A percentile compares a stretch with the other conserved stretches of the same genome.
These are phyloP conservation scores for Pezicula carpinea DNA, from an alignment of 2,329 filamentous ascomycete species.

Conservation along the genomic window DNA sequence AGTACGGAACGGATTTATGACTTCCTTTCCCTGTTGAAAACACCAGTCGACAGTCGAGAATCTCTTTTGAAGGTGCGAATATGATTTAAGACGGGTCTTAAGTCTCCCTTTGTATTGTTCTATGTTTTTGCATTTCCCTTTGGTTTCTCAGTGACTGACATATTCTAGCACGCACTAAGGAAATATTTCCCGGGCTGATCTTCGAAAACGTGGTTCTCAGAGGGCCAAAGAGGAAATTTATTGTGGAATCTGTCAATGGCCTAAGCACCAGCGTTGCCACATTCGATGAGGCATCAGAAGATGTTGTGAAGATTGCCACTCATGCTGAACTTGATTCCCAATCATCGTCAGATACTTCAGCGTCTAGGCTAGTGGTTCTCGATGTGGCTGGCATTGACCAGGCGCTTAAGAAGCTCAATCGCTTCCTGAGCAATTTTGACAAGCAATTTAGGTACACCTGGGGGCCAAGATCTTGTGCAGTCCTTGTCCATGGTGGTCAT, in stretches of 20 bases:
- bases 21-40: neutral
- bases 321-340: constrained; percentile 5
- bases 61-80: too few species aligned
- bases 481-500: constrained; percentile 66
- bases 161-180: constrained; percentile 54
- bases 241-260: constrained; percentile 48
- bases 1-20: too few species aligned
- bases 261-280: constrained; percentile 36
- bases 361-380: constrained; percentile 36
- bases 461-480: constrained; percentile 31
- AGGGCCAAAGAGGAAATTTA: constrained; percentile 57
- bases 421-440: constrained; percentile 55
- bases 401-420: constrained; percentile 63
- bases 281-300: constrained; percentile 15
- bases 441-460: constrained; percentile 24
- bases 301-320: constrained; percentile 20
- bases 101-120: neutral
- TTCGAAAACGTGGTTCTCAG: constrained; percentile 60
- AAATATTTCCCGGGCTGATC: constrained; percentile 64
- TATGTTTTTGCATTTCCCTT: neutral
- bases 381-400: constrained; percentile 64
- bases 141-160: constrained; percentile 13
- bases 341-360: constrained; percentile 11
- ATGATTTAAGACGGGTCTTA: too few species aligned
- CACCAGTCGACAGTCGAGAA: neutral